Evolutionary conservation across 2,329 filamentous ascomycete species (phyloP), one percentile per base, ranked within the genome.

Genomic region (Nannizziopsis arthrosporioides): DNA sequence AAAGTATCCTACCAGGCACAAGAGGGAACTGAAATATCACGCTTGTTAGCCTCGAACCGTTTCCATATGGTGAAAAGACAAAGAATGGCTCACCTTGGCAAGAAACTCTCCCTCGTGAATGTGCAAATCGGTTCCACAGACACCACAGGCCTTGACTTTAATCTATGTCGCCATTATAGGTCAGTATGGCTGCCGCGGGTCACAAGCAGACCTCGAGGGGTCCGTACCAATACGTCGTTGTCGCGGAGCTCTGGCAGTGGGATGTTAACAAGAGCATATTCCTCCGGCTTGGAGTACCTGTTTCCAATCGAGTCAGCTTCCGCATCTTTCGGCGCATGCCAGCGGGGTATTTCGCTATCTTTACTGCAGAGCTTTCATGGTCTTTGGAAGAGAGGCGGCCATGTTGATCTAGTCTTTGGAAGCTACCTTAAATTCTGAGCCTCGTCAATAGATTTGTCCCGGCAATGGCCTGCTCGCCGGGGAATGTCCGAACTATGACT

Each of bases 91-190:
- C 63, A 73, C 70, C 65, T 73, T 72, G 58, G 72, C 71, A 57
- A 74, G 67, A 56, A 84, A 84, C 66, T 84, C 80, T 58, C 81
- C 81, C 62, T 83, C 77, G 59, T 84, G 80, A 49, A 68, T 64
- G 46, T 63, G 66, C 61, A 68, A 59, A 64, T 74, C 74, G 54
- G 74, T 77, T 55, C 75, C 74, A 56, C 77, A 81, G 53, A 81
- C 76, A 68, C 78, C 77, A 56, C 76, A 80, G 48, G 76, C 80
- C 66, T 82, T 81, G 59, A 83, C 79, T 66, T 82, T 80, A 65
- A 82, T 66, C 68, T 73, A 57, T 47, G 52, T 55, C 54, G 22
- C 12, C 9, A 37, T 56, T 51, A 5, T 49, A 55, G 59, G 53
- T 61, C 51, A 57, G 48, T n/a, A 8, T 10, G 42, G 6, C 7